Conservation (phyloP, 257 asterid species). For the Solanum microdontum region DNA sequence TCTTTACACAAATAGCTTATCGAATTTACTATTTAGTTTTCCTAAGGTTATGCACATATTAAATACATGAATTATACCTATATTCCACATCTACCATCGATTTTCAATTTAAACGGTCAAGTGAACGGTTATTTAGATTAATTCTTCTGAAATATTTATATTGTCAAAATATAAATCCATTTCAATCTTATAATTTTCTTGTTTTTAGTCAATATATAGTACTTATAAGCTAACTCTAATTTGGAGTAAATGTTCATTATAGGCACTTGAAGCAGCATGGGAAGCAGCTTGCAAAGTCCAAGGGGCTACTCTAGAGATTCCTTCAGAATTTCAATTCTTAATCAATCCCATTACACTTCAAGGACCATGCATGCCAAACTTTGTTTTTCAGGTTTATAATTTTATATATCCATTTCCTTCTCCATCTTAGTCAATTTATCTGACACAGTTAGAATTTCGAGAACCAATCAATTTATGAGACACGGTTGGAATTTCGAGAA, state of each 20-base stretch:
- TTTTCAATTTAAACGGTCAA: not conserved
- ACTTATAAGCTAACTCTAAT: not conserved
- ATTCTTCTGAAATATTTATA: not conserved
- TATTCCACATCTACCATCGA: not conserved
- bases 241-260: not conserved
- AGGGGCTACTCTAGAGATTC: constrained; percentile 45
- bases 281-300: constrained; percentile 44
- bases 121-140: not conserved
- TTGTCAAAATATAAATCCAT: not conserved
- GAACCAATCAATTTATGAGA: not conserved
- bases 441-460: not conserved
- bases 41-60: not conserved
- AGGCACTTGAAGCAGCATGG: constrained; percentile 77
- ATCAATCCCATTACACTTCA: constrained; percentile 60
- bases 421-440: not conserved
- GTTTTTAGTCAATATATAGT: not conserved
- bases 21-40: not conserved
- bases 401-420: not conserved
- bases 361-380: constrained; percentile 73
- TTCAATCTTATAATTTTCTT: not conserved
- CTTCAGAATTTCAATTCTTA: constrained; percentile 35
- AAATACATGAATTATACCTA: not conserved
- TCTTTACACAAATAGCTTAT: not conserved
- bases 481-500: too few relatives aligned
- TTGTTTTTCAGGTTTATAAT: constrained; percentile 42